Percentiles rank a stretch among this genome's conserved stretches.
These are phyloP conservation scores for Pachyrhizus erosus DNA, from an alignment of 306 rosid species.

Conservation along the genomic window DNA sequence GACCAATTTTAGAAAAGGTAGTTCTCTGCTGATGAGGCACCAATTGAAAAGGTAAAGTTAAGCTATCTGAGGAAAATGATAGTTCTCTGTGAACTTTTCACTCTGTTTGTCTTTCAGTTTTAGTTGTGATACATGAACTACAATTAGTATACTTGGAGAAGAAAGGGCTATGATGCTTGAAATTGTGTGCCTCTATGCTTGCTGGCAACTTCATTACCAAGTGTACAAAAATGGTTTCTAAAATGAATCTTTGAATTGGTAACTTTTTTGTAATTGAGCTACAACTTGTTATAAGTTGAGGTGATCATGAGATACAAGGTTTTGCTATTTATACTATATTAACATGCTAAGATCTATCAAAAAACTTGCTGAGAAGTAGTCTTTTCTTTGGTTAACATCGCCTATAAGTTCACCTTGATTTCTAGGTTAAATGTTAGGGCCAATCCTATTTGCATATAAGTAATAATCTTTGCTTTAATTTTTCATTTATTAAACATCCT, in stretches of 20 bases:
- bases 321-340: background rate
- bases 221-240: background rate
- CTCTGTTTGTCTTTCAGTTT: background rate
- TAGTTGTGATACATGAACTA: background rate
- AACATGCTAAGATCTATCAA: background rate
- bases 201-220: background rate
- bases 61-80: background rate
- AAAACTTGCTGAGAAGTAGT: background rate
- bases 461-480: background rate
- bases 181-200: background rate
- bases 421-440: conserved; percentile 7
- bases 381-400: conserved; percentile 14
- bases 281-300: background rate
- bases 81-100: background rate
- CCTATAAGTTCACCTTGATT: conserved; percentile 5
- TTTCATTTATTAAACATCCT: conserved; percentile 6
- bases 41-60: background rate
- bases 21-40: background rate
- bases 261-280: background rate
- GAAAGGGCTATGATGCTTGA: background rate
- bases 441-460: background rate
- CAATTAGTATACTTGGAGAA: background rate
- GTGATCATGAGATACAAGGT: background rate
- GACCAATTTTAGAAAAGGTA: background rate
- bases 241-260: background rate